Evolutionary conservation across 2,329 filamentous ascomycete species (phyloP), one percentile per base, ranked within the genome.

Genomic region (Fusarium sulawesiense): DNA sequence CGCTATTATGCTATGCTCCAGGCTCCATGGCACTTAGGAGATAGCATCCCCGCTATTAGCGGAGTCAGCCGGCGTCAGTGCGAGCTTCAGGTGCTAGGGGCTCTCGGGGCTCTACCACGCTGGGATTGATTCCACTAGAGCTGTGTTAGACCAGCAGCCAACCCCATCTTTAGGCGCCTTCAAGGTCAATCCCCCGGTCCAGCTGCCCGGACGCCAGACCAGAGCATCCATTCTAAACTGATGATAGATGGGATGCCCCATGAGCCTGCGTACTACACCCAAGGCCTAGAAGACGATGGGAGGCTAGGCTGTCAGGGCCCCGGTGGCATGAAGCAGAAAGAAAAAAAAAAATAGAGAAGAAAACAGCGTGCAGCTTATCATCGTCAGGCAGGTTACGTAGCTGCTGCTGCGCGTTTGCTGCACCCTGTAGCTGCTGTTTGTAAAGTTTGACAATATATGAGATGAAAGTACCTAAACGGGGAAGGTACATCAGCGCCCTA

Each of bases 81-180:
- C 68, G 59, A 66, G 67, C 67, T 71, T 71, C 57, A 66, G 54
- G 63, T 67, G 54, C 68, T 64, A 56, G 69, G 69, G 71, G 61
- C 58, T 51, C 48, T 65, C 47, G 62, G 65, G 61, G 63, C 51
- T 62, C 49, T 53, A 54, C 40, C 59, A 64, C 48, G 60, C 46
- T 57, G 64, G 57, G 65, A 64, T 73, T 68, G 58, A 74, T 61
- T 32, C 61, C 55, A 65, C 61, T 65, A 60, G 61, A 70, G 68
- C 65, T 67, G 46, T 40, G 49, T 60, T 70, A 64, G 67, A 65
- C 58, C 64, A 56, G 55, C 68, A 48, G 69, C 57, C 73, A 63
- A 74, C 73, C 73, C 73, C 73, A 72, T 75, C 69, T 74, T 75
- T 72, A 59, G 66, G 71, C 67, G 64, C 61, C 57, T 63, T 57